Base-by-base conservation (phyloP, 2,329 filamentous ascomycete species). In the Emericellopsis cladophorae region DNA sequence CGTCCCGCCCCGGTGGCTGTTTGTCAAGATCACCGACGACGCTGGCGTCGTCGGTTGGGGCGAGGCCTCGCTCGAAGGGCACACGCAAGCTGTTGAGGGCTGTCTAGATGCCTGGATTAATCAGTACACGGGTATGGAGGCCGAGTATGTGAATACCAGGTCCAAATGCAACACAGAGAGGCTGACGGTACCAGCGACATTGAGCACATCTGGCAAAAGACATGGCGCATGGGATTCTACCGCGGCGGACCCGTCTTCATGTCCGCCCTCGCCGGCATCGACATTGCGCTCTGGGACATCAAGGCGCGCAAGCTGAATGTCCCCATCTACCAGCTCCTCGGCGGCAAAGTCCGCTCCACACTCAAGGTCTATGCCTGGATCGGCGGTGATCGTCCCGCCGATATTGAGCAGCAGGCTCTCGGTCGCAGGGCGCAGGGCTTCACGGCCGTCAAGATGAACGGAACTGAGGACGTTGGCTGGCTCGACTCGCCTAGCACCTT, bases 251-350 rank as follows among this genome's bases (percentile, higher is more conserved):
- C 84, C 0, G 83, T 89, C 9, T 80, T 89, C 48, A 88, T 89
- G 82, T 84, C 77, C 48, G 84, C 84, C 0, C 60, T 89, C 14
- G 75, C 81, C 0, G 84, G 84, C 2, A 76, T 89, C 40, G 84
- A 89, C 52, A 89, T 89, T 55, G 83, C 83, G 0, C 62, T 88
- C 0, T 89, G 83, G 83, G 83, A 88, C 58, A 63, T 88, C 16
- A 87, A 88, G 64, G 66, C 68, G 42, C 60, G 57, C 31, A 66
- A 62, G 39, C 50, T 69, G 12, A 70, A 72, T 7, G 76, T 87
- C 0, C 83, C 84, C 0, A 72, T 89, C 37, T 79, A 86, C 51
- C 73, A 86, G 48, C 66, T 90, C 0, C 68, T 89, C 0, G 84
- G 84, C 4, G 84, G 84, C 4, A 85, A 84, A 44, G 72, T 89